Conservation (phyloP, 2,329 filamentous ascomycete species). For the Venturia effusa region DNA sequence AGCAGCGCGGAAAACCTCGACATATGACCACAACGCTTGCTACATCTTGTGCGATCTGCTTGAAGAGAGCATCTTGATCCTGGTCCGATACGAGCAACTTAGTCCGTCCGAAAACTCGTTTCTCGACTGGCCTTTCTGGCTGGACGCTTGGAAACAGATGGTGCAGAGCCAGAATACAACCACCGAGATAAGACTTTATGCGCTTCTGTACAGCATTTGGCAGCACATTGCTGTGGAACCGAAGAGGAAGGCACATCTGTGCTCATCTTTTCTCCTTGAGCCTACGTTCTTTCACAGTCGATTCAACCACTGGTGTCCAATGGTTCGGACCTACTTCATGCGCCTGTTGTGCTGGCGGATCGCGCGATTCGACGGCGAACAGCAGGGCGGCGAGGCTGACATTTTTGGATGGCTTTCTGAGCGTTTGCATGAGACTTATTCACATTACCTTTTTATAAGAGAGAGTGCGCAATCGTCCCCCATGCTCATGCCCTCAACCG, state of each 20-base stretch:
- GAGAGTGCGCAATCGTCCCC: conserved; percentile 50
- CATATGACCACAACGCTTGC: conserved; percentile 73
- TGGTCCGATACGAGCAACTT: conserved; percentile 48
- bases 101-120: conserved; percentile 33
- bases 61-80: conserved; percentile 64
- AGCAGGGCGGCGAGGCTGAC: conserved; percentile 51
- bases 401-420: conserved; percentile 59
- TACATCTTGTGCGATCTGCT: conserved; percentile 87
- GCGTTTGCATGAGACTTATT: conserved; percentile 63
- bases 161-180: conserved; percentile 77
- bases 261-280: conserved; percentile 63
- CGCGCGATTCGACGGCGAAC: conserved; percentile 60
- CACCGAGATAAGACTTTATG: conserved; percentile 75
- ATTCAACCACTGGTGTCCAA: conserved; percentile 92
- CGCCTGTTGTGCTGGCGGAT: conserved; percentile 83
- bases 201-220: conserved; percentile 75
- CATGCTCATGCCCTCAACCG: conserved; percentile 56
- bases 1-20: conserved; percentile 62
- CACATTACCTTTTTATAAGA: conserved; percentile 67
- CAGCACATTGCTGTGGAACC: conserved; percentile 56
- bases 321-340: conserved; percentile 90
- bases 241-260: conserved; percentile 57
- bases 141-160: conserved; percentile 68
- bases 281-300: conserved; percentile 66
- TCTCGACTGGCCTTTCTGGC: conserved; percentile 76